These are phyloP conservation scores for Amesomyces nigricolor DNA, from an alignment of 2,329 filamentous ascomycete genomes.

Conservation along the genomic window DNA sequence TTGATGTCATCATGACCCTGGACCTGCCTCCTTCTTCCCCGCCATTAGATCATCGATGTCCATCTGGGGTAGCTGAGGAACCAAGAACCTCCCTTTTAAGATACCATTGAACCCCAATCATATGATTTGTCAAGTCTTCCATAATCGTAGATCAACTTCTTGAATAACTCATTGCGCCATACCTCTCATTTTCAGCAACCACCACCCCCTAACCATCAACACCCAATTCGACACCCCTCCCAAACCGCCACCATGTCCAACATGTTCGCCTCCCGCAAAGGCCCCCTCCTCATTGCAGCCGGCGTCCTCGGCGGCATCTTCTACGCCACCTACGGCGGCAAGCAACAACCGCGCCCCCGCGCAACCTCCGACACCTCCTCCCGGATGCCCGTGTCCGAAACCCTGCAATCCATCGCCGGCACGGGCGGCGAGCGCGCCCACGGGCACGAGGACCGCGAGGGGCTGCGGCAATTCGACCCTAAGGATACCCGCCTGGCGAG, in stretches of 20 bases:
- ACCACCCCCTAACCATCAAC: neutral
- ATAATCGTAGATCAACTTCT: no score
- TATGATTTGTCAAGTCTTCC: no score
- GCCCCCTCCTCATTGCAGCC: slow-evolving; percentile 12
- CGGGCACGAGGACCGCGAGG: neutral
- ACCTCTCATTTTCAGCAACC: neutral
- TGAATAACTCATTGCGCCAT: no score
- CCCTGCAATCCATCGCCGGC: slow-evolving; percentile 14
- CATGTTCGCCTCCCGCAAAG: slow-evolving; percentile 16
- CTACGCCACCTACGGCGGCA: slow-evolving; percentile 21
- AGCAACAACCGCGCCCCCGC: slow-evolving; percentile 19
- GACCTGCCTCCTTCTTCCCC: neutral
- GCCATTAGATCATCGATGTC: neutral
- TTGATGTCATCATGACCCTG: slow-evolving; percentile 9
- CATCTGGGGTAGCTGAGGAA: no score
- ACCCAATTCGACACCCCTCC: neutral
- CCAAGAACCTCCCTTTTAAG: no score
- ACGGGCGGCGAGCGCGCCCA: slow-evolving; percentile 17
- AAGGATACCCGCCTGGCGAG: slow-evolving; percentile 14
- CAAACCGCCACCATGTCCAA: slow-evolving; percentile 14
- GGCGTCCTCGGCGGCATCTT: slow-evolving; percentile 17
- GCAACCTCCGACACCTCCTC: neutral
- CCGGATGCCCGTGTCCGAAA: slow-evolving; percentile 15
- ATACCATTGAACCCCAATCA: no score
- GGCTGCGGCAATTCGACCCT: slow-evolving; percentile 11